Base-by-base conservation (phyloP, 257 asterid genomes). In the Salvia rosmarinus region DNA sequence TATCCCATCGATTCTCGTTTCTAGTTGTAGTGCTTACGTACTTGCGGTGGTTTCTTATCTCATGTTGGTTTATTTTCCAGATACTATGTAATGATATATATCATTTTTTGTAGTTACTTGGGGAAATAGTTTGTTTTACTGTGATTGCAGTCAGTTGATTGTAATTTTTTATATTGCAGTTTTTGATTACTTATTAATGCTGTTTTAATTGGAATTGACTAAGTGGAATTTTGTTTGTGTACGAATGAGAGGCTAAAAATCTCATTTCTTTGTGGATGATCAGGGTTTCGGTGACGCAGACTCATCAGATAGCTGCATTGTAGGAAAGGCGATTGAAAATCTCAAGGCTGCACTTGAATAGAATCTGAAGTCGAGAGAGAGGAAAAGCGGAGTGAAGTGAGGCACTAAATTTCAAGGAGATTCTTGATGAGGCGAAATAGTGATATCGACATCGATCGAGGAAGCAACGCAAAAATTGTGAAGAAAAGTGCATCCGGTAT, bases 251-350 rank as follows among this genome's bases (percentile, higher is more conserved):
- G 20, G 19, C 47, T 59, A 16, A 58, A 60, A 54, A 40, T 55
- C 16, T 66, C 1, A 10, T 19, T 2, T 6, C 12, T 46, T 35
- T 47, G 23, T 78, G 66, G 66, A 20, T 52, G 9, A 34, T 62
- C 79, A 95, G 99, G 87, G 81, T 85, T 62, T 91, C 98, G 1
- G 85, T 83, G 70, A 95, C 99, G 7, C 98, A 89, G 82, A 83
- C 96, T 10, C 99, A 95, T 75, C 96, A 95, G 77, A 78, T 88
- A 46, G 93, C 99, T 68, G 98, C 98, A 1, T 16, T 81, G 76
- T 91, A 95, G 88, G 99, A 89, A 75, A 90, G 77, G 76, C 89
- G 86, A 86, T 88, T 95, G 97, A 90, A 79, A 87, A 84, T 17
- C 77, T 95, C 6, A 91, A 85, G 73, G 96, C 91, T 72, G 99